Evolutionary conservation across 2,329 filamentous ascomycete species (phyloP).

Genomic region (Onygenales sp.): DNA sequence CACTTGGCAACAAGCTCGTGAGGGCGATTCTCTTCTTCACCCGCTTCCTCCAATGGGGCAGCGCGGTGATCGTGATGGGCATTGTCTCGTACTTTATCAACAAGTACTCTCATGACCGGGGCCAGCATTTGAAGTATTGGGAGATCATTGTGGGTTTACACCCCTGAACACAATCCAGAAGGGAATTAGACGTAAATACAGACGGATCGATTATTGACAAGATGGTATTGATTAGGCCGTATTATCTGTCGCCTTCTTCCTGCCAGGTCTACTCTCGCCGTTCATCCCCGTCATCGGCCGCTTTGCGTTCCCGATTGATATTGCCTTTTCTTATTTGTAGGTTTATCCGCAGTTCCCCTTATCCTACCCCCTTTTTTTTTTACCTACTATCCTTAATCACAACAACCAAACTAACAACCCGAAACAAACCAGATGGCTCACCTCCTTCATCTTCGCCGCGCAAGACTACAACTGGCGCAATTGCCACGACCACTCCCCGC

Average conservation of each 20-base stretch:
- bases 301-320: slow-evolving; percentile 31
- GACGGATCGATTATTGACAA: neutral
- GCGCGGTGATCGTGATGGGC: slow-evolving; percentile 33
- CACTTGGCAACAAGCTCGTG: neutral
- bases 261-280: slow-evolving; percentile 32
- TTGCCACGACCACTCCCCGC: slow-evolving; percentile 26
- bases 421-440: slow-evolving; percentile 31
- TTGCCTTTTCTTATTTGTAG: slow-evolving; percentile 39
- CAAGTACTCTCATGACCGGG: slow-evolving; percentile 15
- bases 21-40: slow-evolving; percentile 7
- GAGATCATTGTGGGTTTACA: slow-evolving; percentile 28
- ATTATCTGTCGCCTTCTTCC: slow-evolving; percentile 32
- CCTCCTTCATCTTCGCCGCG: slow-evolving; percentile 38
- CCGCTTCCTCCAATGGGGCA: slow-evolving; percentile 26
- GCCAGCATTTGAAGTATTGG: slow-evolving; percentile 28
- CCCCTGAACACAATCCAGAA: no score
- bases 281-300: slow-evolving; percentile 28
- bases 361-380: neutral
- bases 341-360: slow-evolving; percentile 3
- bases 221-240: slow-evolving; percentile 14
- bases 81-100: slow-evolving; percentile 32
- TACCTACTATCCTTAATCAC: slow-evolving; percentile 3
- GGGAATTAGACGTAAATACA: neutral
- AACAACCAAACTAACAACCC: neutral
- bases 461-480: slow-evolving; percentile 32